Conservation (phyloP, 768 basidiomycete species). For the Lanmaoa rubissima region DNA sequence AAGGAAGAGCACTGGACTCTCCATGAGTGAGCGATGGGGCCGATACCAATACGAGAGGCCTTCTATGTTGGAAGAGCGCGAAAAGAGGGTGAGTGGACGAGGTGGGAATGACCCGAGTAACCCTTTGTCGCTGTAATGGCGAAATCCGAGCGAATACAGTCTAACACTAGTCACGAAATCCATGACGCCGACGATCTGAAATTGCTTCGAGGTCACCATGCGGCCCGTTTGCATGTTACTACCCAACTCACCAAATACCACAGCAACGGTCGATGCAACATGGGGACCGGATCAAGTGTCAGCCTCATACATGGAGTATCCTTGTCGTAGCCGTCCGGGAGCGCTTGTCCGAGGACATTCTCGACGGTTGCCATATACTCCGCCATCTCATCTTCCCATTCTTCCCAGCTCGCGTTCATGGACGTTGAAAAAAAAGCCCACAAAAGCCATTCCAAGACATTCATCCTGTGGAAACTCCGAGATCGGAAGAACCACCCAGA, state of each 20-base stretch:
- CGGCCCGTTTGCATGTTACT: neutral
- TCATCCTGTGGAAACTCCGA: constrained; percentile 39
- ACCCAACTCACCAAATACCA: constrained; percentile 55
- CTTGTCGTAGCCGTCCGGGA: constrained; percentile 41
- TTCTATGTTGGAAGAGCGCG: constrained; percentile 35
- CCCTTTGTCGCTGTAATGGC: constrained; percentile 43
- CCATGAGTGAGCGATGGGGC: constrained; percentile 46
- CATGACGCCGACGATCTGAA: constrained; percentile 51
- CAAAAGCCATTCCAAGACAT: constrained; percentile 59
- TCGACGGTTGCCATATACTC: constrained; percentile 46
- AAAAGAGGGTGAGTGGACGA: constrained; percentile 46
- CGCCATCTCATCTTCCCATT: constrained; percentile 52
- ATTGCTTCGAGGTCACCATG: neutral
- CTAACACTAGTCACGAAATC: constrained; percentile 45
- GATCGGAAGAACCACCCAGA: constrained; percentile 54
- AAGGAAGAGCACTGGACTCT: constrained; percentile 58
- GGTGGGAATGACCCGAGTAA: constrained; percentile 51
- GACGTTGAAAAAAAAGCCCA: constrained; percentile 59
- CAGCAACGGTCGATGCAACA: constrained; percentile 55
- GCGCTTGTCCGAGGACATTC: constrained; percentile 35
- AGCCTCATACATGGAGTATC: constrained; percentile 46
- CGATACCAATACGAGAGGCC: constrained; percentile 48
- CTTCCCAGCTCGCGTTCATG: constrained; percentile 27
- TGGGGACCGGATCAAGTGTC: constrained; percentile 55
- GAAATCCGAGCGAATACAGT: constrained; percentile 47